Percentiles rank a stretch among this genome's conserved stretches.
Conservation (phyloP, 2,329 filamentous ascomycete genomes). For the Fonsecaea nubica region DNA sequence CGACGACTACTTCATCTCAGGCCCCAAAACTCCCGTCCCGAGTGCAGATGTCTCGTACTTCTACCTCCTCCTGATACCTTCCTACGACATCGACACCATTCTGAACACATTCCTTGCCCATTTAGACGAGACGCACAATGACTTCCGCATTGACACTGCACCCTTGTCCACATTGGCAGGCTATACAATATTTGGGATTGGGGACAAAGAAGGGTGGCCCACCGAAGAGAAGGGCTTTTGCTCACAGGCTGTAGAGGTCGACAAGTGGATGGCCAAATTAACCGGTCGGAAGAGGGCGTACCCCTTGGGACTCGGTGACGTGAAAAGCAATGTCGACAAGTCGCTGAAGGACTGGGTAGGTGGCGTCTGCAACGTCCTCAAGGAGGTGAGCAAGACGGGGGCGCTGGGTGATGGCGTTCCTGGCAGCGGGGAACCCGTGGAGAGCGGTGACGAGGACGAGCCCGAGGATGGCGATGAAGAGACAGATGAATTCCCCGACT, state of each 20-base stretch:
- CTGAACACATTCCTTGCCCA: constrained; percentile 87
- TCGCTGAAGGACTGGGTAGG: constrained; percentile 77
- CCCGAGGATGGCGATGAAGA: constrained; percentile 63
- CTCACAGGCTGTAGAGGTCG: constrained; percentile 85
- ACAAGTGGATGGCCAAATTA: constrained; percentile 97
- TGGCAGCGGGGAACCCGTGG: constrained; percentile 81
- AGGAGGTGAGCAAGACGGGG: constrained; percentile 61
- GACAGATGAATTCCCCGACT: constrained; percentile 50
- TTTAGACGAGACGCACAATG: constrained; percentile 89
- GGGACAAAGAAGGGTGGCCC: constrained; percentile 90
- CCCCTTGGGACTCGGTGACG: constrained; percentile 85
- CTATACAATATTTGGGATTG: constrained; percentile 93
- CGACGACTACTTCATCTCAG: constrained; percentile 86
- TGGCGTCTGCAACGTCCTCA: constrained; percentile 75
- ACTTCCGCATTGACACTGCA: constrained; percentile 93
- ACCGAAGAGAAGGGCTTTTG: constrained; percentile 90
- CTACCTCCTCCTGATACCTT: constrained; percentile 84
- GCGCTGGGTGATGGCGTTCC: constrained; percentile 70
- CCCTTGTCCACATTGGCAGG: constrained; percentile 78
- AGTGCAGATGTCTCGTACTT: constrained; percentile 57
- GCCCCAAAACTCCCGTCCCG: constrained; percentile 55
- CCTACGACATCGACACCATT: constrained; percentile 94
- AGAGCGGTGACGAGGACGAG: constrained; percentile 79
- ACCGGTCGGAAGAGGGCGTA: constrained; percentile 85
- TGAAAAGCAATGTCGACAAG: constrained; percentile 72